Evolutionary conservation across 2,329 filamentous ascomycete genomes (phyloP), one percentile per base, ranked within the genome.

Genomic region (Fusarium paranaense): DNA sequence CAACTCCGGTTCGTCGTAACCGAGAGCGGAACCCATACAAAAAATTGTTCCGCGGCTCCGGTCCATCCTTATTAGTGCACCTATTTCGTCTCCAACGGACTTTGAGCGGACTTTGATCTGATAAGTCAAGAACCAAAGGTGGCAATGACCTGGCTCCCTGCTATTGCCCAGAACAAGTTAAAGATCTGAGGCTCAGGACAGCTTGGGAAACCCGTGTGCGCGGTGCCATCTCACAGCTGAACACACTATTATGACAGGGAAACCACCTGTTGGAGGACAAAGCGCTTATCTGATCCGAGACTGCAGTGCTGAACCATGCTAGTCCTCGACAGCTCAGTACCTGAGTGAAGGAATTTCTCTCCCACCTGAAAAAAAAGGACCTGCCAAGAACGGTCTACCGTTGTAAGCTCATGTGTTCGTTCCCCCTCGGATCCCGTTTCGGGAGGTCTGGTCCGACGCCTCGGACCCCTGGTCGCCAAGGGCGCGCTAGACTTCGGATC

Each of bases 401-500:
- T 33, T 54, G 47, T 50, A 52, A 52, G 47, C 47, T 54, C n/a
- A 47, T 47, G 42, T 32, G 30, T 22, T 54, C 18, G 30, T 33
- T 18, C 35, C 14, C 37, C 9, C 27, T 54, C 50, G 50, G 27
- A 32, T 18, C 42, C 42, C 42, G 27, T 30, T 54, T 54, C 50
- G 50, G 50, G 50, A 33, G 50, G 27, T 42, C 57, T 60, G 22
- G 52, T 14, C 33, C 30, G 27, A 20, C 64, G 52, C 64, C 25
- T 59, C 7, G 47, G 47, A 9, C 27, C 47, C 47, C 27, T 32
- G 27, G 33, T 35, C 56, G 64, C 42, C 57, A 66, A 62, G 64
- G 25, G 18, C 56, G 38, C 35, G 54, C 62, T 61, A 65, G 54
- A 38, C 9, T 25, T 25, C 62, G 62, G 66, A 69, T 69, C 66